Evolutionary conservation across 306 rosid genomes (phyloP).

Genomic region (Citrullus amarus): DNA sequence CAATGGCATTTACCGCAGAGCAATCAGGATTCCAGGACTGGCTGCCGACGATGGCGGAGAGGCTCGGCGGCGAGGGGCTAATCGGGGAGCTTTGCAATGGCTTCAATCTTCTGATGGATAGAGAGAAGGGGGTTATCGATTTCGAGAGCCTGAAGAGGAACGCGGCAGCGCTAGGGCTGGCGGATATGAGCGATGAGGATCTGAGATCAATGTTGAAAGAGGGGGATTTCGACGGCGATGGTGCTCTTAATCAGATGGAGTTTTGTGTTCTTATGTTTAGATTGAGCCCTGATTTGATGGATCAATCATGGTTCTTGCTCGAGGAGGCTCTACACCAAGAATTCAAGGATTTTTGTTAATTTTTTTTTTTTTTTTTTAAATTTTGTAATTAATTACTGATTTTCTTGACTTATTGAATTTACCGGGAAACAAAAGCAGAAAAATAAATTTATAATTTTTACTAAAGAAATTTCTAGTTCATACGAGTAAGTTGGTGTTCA

Average conservation of each 20-base stretch:
- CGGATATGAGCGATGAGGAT: conserved; percentile 53
- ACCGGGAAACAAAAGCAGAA: background rate
- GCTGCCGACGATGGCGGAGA: conserved; percentile 62
- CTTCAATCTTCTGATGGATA: conserved; percentile 43
- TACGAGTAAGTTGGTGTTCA: too few relatives aligned
- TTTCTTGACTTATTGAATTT: background rate
- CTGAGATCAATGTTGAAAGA: conserved; percentile 52
- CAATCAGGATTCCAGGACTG: conserved; percentile 46
- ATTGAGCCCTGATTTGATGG: conserved; percentile 86
- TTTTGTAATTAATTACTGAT: background rate
- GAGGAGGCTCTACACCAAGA: conserved; percentile 45
- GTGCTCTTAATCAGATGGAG: conserved; percentile 73
- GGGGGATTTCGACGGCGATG: conserved; percentile 84
- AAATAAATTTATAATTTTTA: too few relatives aligned
- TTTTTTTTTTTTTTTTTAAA: background rate
- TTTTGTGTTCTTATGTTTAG: conserved; percentile 86
- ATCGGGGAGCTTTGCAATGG: conserved; percentile 73
- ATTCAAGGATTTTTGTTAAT: conserved; percentile 14
- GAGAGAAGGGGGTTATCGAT: conserved; percentile 47
- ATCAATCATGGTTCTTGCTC: conserved; percentile 44
- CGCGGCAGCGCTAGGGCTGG: conserved; percentile 48
- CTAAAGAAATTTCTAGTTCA: background rate
- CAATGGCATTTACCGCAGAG: conserved; percentile 9
- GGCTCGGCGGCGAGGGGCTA: conserved; percentile 72
- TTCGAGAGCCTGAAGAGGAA: conserved; percentile 75